These are phyloP conservation scores for Aquilaria agallochum DNA, from an alignment of 441 rosid species.

Conservation along the genomic window DNA sequence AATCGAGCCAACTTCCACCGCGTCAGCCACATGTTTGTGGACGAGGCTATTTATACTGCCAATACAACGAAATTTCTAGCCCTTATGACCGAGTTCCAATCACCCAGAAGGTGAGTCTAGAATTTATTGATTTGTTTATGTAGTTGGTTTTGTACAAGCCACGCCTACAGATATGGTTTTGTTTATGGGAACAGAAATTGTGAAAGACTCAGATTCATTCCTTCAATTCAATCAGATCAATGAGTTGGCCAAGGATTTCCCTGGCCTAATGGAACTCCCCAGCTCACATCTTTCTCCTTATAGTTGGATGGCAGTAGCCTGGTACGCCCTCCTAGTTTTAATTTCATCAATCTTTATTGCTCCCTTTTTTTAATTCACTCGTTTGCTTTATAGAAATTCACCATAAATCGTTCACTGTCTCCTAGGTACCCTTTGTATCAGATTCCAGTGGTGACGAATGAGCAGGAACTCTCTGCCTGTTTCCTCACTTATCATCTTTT, in stretches of 20 bases:
- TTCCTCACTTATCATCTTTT: slow-evolving; percentile 45
- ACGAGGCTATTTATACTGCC: slow-evolving; percentile 9
- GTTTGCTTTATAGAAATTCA: neutral
- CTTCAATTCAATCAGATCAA: slow-evolving; percentile 6
- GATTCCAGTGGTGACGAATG: slow-evolving; percentile 27
- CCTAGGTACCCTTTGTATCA: slow-evolving; percentile 49
- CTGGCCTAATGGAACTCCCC: slow-evolving; percentile 16
- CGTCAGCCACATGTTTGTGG: neutral
- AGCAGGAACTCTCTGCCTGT: slow-evolving; percentile 31
- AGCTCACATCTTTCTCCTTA: slow-evolving; percentile 26
- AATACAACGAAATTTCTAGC: slow-evolving; percentile 7
- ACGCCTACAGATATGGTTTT: neutral
- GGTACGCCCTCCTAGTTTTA: slow-evolving; percentile 16
- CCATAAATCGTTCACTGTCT: neutral
- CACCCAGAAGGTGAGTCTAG: neutral
- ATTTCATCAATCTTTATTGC: neutral
- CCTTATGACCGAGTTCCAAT: slow-evolving; percentile 13
- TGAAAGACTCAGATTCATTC: too few relatives aligned
- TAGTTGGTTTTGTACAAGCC: neutral
- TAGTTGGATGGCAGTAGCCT: slow-evolving; percentile 39
- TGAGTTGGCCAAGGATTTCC: slow-evolving; percentile 17
- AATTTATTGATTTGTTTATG: neutral
- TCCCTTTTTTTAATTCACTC: neutral
- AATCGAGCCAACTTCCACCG: too few relatives aligned
- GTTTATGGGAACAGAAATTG: neutral